phyloP scores from a whole-genome alignment of 108 stramenopile species.

The Seminavis robusta region DNA sequence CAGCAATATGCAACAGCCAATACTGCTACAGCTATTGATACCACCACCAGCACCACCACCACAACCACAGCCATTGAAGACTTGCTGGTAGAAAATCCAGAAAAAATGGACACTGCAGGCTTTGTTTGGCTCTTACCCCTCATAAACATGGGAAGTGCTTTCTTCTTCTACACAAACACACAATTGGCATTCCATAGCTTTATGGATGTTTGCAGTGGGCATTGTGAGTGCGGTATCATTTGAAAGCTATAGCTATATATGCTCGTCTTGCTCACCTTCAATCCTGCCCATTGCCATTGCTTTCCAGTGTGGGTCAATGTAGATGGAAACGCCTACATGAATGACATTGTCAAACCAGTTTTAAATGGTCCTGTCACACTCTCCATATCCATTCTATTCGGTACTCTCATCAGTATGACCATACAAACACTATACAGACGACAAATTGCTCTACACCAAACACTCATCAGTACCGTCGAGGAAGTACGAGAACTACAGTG shows the following conservation, averaged over 20 bases:
- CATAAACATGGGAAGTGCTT: background rate
- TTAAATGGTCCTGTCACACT: constrained; percentile 59
- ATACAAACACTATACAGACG: constrained; percentile 45
- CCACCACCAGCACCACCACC: too few relatives aligned
- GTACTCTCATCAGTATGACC: constrained; percentile 47
- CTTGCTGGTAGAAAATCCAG: too few relatives aligned
- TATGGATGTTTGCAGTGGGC: constrained; percentile 1
- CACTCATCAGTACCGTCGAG: background rate
- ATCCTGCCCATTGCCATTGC: too few relatives aligned
- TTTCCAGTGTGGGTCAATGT: constrained; percentile 38
- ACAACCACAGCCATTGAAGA: too few relatives aligned
- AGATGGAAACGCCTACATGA: constrained; percentile 48
- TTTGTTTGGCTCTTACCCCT: too few relatives aligned
- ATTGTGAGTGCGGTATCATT: too few relatives aligned
- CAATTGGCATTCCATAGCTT: background rate
- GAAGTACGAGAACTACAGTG: constrained; percentile 4
- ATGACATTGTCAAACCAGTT: constrained; percentile 40
- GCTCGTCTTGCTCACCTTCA: too few relatives aligned
- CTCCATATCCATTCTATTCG: constrained; percentile 43
- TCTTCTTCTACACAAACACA: background rate
- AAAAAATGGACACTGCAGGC: too few relatives aligned
- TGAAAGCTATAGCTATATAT: too few relatives aligned
- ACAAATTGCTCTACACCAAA: constrained; percentile 11
- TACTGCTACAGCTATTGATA: too few relatives aligned
- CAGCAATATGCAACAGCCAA: too few relatives aligned